phyloP scores from a whole-genome alignment of 192 early-diverging fungal species.

The Entrophospora sp. region DNA sequence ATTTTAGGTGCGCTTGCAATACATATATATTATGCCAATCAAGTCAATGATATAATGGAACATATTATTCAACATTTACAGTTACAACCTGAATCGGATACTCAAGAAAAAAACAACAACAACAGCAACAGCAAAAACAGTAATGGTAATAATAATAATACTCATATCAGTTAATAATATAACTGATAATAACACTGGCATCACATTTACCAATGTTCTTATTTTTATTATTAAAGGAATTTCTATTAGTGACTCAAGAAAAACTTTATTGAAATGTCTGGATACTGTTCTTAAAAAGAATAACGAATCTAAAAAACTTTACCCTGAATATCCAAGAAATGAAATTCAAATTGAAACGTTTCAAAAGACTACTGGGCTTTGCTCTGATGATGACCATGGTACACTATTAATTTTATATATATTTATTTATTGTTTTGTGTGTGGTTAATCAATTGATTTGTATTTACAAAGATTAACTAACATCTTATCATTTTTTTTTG shows the following conservation, averaged over 20 bases:
- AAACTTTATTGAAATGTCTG: conserved; percentile 37
- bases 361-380: conserved; percentile 27
- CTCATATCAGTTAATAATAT: too few species aligned
- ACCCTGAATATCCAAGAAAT: conserved; percentile 23
- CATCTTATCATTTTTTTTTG: too few species aligned
- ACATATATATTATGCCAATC: conserved; percentile 49
- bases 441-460: neutral
- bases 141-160: too few species aligned
- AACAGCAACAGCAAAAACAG: too few species aligned
- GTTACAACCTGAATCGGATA: conserved; percentile 8
- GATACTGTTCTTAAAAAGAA: conserved; percentile 31
- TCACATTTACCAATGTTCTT: too few species aligned
- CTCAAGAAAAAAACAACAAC: conserved; percentile 7
- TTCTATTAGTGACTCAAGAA: conserved; percentile 30
- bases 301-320: conserved; percentile 27
- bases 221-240: conserved; percentile 32
- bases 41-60: conserved; percentile 45
- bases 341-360: conserved; percentile 32
- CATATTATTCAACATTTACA: conserved; percentile 38
- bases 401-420: neutral
- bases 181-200: too few species aligned
- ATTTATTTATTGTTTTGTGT: neutral
- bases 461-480: too few species aligned
- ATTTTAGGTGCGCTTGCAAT: conserved; percentile 38
- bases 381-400: conserved; percentile 25